These are phyloP conservation scores for Alternaria brassicicola DNA, from an alignment of 2,329 filamentous ascomycete species.

Conservation along the genomic window DNA sequence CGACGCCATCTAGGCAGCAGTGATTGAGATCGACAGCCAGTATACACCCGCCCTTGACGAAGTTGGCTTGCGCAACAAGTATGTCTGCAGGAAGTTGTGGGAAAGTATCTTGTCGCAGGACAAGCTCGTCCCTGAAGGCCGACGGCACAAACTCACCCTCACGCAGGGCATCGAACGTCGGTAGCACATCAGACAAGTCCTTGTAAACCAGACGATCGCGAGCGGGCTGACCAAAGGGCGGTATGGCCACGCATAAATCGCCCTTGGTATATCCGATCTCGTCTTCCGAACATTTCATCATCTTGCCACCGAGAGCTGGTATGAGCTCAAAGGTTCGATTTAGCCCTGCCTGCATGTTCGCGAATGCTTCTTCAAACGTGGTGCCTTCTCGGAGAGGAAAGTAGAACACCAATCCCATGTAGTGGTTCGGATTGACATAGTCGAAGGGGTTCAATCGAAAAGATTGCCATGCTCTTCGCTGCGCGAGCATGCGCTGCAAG, in stretches of 20 bases:
- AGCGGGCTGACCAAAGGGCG: conserved; percentile 11
- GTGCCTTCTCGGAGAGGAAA: conserved; percentile 39
- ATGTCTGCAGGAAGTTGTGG: conserved; percentile 29
- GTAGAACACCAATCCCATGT: conserved; percentile 46
- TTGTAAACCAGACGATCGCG: conserved; percentile 23
- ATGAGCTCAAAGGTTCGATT: conserved; percentile 46
- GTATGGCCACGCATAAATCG: conserved; percentile 29
- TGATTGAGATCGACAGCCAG: conserved; percentile 29
- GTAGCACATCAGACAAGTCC: conserved; percentile 25
- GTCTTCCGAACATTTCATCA: conserved; percentile 40
- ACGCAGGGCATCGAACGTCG: conserved; percentile 22
- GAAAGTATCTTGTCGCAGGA: conserved; percentile 19
- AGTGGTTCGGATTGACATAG: conserved; percentile 20
- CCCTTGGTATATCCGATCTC: conserved; percentile 39
- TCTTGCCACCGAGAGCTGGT: conserved; percentile 46
- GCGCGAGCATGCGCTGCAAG: conserved; percentile 14
- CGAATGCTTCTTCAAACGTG: conserved; percentile 40
- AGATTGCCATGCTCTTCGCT: conserved; percentile 31
- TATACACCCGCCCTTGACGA: conserved; percentile 35
- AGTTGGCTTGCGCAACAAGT: conserved; percentile 37
- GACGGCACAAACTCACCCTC: conserved; percentile 26
- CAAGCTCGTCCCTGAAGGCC: conserved; percentile 22
- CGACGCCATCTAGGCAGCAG: conserved; percentile 29
- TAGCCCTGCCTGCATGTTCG: conserved; percentile 44
- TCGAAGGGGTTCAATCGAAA: conserved; percentile 45